These are phyloP conservation scores for Kluyveromyces nonfermentans DNA, from an alignment of 805 yeast genomes.

Conservation along the genomic window DNA sequence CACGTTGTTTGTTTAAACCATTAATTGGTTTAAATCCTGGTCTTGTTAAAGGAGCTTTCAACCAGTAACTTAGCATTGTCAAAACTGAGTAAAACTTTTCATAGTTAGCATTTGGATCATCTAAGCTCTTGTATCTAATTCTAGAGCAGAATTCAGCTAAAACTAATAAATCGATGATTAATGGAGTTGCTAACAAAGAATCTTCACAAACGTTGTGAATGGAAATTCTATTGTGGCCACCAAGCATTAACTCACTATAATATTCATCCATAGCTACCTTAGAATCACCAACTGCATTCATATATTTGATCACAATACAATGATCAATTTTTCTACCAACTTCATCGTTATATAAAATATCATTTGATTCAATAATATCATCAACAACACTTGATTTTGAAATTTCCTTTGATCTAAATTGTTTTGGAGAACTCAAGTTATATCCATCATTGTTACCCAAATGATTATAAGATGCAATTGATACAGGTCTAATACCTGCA, in stretches of 20 bases:
- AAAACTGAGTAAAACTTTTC: constrained; percentile 74
- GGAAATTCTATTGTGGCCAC: constrained; percentile 91
- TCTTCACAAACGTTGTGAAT: constrained; percentile 96
- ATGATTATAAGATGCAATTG: constrained; percentile 93
- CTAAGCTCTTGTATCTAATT: constrained; percentile 62
- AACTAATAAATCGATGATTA: constrained; percentile 83
- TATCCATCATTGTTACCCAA: constrained; percentile 94
- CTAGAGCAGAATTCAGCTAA: constrained; percentile 87
- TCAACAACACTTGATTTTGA: constrained; percentile 89
- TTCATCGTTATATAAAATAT: constrained; percentile 73
- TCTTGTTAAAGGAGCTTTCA: constrained; percentile 91
- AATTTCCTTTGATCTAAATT: constrained; percentile 92
- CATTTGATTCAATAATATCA: constrained; percentile 84
- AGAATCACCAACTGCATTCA: constrained; percentile 91
- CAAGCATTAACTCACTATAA: constrained; percentile 92
- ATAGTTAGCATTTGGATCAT: constrained; percentile 37
- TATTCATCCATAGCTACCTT: constrained; percentile 99
- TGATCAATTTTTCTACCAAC: constrained; percentile 76
- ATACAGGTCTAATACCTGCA: constrained; percentile 92
- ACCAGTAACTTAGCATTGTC: constrained; percentile 86
- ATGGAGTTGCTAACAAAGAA: constrained; percentile 87
- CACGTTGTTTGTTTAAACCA: constrained; percentile 90
- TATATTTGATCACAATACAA: constrained; percentile 88
- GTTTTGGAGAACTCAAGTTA: constrained; percentile 84
- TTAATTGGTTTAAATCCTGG: constrained; percentile 85